These are phyloP conservation scores for Cordyceps cicadae DNA, from an alignment of 2,329 filamentous ascomycete genomes.

Conservation along the genomic window DNA sequence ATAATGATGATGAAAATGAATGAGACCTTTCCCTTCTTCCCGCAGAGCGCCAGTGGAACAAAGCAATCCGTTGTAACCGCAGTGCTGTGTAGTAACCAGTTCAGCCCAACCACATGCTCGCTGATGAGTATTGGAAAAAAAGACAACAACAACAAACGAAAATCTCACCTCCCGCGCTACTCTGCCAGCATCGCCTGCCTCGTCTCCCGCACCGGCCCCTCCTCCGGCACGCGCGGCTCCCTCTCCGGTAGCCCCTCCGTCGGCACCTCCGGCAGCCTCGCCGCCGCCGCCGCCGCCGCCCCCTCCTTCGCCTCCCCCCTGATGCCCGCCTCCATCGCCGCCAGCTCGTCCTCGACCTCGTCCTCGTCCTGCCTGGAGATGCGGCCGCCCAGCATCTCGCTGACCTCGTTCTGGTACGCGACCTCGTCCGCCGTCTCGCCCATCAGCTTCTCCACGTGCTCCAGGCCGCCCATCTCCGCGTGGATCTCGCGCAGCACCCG, in stretches of 20 bases:
- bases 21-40: background rate
- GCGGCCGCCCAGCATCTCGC: conserved; percentile 76
- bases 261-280: conserved; percentile 24
- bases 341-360: conserved; percentile 92
- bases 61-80: conserved; percentile 1
- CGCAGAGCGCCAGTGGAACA: background rate
- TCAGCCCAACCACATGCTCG: background rate
- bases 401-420: conserved; percentile 91
- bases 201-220: conserved; percentile 21
- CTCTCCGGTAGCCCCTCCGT: conserved; percentile 25
- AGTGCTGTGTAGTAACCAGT: conserved; percentile 2
- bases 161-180: conserved; percentile 11
- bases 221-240: conserved; percentile 15
- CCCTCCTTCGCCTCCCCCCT: background rate
- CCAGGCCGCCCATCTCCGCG: conserved; percentile 89
- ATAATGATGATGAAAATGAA: background rate
- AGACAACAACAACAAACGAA: background rate
- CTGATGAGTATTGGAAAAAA: background rate
- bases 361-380: conserved; percentile 96
- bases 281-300: background rate
- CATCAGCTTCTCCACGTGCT: conserved; percentile 91
- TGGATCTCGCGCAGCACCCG: conserved; percentile 85
- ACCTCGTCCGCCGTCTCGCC: conserved; percentile 84
- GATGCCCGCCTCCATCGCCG: conserved; percentile 56
- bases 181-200: conserved; percentile 34